Percentiles rank a stretch among this genome's conserved stretches.
Conservation (phyloP, 305 asterid genomes). For the Fraxinus velutina region DNA sequence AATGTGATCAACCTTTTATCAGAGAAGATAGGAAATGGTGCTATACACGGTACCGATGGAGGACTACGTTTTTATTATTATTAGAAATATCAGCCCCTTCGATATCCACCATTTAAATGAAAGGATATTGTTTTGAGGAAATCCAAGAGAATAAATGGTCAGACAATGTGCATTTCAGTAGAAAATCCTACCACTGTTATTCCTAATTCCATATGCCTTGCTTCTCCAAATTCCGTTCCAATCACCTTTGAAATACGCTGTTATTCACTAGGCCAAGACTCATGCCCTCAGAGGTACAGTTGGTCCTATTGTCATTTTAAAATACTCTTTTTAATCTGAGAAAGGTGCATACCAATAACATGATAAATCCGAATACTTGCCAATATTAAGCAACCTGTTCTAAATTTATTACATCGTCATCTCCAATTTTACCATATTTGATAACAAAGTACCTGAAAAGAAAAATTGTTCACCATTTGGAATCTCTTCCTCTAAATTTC, state of each 20-base stretch:
- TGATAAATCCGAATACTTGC: not conserved
- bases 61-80: not conserved
- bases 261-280: not conserved
- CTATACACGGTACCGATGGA: not conserved
- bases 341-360: not conserved
- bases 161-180: not conserved
- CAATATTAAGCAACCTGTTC: conserved; percentile 1
- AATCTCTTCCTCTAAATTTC: not conserved
- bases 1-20: not conserved
- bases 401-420: conserved; percentile 7
- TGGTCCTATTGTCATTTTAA: not conserved
- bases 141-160: not conserved
- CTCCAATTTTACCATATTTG: conserved; percentile 8
- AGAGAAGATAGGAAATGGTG: not conserved
- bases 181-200: not conserved
- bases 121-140: not conserved
- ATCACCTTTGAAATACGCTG: not conserved
- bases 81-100: not conserved
- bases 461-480: not conserved
- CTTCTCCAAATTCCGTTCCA: not conserved
- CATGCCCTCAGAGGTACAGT: not conserved
- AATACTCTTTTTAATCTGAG: not conserved
- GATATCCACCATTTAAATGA: not conserved
- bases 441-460: conserved; percentile 1
- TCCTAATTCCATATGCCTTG: not conserved